A percentile compares a stretch with the other conserved stretches of the same genome.
phyloP scores from a whole-genome alignment of 495 filamentous ascomycete genomes.

The Evernia prunastri region DNA sequence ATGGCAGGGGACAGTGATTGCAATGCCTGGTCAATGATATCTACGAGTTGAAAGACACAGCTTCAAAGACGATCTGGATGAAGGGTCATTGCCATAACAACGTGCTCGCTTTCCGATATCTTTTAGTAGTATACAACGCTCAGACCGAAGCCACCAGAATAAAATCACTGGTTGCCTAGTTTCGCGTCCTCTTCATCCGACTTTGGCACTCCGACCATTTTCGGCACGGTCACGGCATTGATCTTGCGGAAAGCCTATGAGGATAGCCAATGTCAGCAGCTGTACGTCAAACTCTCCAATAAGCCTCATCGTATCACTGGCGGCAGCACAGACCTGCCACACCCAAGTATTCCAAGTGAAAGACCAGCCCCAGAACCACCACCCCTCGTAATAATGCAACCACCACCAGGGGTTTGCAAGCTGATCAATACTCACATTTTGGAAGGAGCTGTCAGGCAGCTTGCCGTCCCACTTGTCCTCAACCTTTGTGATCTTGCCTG shows the following conservation, averaged over 20 bases:
- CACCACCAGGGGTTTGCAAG: conserved; percentile 37
- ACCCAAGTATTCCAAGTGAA: conserved; percentile 31
- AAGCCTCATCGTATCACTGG: background rate
- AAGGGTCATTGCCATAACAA: background rate
- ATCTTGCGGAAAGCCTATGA: conserved; percentile 50
- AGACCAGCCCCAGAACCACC: conserved; percentile 37
- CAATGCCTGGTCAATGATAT: background rate
- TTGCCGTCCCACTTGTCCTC: conserved; percentile 54
- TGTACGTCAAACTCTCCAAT: conserved; percentile 1
- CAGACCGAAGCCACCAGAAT: background rate
- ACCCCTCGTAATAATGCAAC: conserved; percentile 34
- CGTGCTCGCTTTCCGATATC: background rate
- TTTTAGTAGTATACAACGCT: background rate
- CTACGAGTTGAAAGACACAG: background rate
- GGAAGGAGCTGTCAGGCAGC: conserved; percentile 42
- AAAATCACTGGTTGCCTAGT: conserved; percentile 24
- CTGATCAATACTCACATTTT: conserved; percentile 40
- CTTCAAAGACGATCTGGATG: background rate
- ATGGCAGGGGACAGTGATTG: background rate
- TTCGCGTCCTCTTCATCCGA: conserved; percentile 46
- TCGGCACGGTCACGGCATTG: conserved; percentile 49
- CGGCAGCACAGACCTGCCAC: conserved; percentile 30
- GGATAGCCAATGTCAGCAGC: conserved; percentile 18
- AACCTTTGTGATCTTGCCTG: conserved; percentile 45
- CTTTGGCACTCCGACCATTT: conserved; percentile 52